Conservation (phyloP, 2,329 filamentous ascomycete species). For the Periconia sp. region DNA sequence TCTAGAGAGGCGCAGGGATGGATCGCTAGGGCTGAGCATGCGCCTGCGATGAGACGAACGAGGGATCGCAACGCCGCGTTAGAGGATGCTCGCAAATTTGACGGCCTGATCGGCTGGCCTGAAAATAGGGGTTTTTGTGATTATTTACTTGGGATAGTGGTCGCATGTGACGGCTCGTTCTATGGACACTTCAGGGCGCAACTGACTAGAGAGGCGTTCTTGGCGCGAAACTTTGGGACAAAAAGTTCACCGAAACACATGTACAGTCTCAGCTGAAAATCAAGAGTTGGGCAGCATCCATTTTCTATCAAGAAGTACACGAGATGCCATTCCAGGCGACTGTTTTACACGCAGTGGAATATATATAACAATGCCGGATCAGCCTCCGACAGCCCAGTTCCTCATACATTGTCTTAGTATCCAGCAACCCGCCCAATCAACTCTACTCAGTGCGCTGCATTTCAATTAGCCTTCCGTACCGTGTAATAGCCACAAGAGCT, state of each 20-base stretch:
- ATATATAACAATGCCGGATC: conserved; percentile 43
- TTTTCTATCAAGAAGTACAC: conserved; percentile 45
- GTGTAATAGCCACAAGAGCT: no score
- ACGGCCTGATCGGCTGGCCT: neutral
- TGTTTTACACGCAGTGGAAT: conserved; percentile 46
- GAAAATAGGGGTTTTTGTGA: neutral
- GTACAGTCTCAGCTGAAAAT: conserved; percentile 7
- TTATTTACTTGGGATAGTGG: no score
- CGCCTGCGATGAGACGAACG: conserved; percentile 21
- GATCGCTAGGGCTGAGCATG: conserved; percentile 42
- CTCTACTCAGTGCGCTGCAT: conserved; percentile 42
- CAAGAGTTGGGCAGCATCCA: conserved; percentile 37
- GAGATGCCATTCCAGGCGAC: conserved; percentile 38
- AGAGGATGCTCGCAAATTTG: no score
- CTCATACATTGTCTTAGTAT: conserved; percentile 29
- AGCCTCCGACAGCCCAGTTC: conserved; percentile 36
- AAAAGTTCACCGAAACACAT: neutral
- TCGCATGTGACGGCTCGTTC: no score
- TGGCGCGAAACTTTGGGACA: conserved; percentile 4
- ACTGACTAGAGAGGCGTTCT: no score
- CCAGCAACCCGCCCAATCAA: conserved; percentile 20
- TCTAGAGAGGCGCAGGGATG: conserved; percentile 37
- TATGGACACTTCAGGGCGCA: no score
- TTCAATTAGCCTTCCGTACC: no score
- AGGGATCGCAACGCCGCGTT: neutral